These are phyloP conservation scores for Aspergillus sojae DNA, from an alignment of 2,329 filamentous ascomycete species.

Conservation along the genomic window DNA sequence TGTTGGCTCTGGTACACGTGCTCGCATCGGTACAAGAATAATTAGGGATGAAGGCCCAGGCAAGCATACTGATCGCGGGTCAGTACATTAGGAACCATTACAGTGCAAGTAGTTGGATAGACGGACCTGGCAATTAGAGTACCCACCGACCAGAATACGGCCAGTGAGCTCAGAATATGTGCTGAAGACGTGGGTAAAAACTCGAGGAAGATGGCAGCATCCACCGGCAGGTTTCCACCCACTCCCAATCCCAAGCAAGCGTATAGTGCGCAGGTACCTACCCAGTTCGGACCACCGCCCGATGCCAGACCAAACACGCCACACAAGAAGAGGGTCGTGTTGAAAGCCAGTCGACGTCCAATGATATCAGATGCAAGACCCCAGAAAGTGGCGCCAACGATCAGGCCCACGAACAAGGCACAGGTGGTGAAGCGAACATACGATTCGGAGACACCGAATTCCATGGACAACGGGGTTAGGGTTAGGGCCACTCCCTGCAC, in stretches of 20 bases:
- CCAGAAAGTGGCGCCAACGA: constrained; percentile 77
- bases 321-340: constrained; percentile 73
- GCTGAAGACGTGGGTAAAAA: constrained; percentile 73
- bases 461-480: constrained; percentile 70
- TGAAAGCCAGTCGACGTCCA: constrained; percentile 78
- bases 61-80: constrained; percentile 46
- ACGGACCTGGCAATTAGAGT: constrained; percentile 57
- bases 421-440: constrained; percentile 77
- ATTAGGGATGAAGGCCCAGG: constrained; percentile 74
- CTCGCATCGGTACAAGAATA: constrained; percentile 53
- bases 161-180: constrained; percentile 72
- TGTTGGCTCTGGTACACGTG: constrained; percentile 51
- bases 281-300: constrained; percentile 70
- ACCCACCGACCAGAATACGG: constrained; percentile 81
- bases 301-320: constrained; percentile 72
- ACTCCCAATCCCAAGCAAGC: constrained; percentile 67
- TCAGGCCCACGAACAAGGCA: constrained; percentile 73
- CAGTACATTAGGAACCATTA: background rate
- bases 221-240: constrained; percentile 76
- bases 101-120: background rate
- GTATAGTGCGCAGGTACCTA: constrained; percentile 60
- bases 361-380: constrained; percentile 75
- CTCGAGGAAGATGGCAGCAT: constrained; percentile 79
- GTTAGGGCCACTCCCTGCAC: constrained; percentile 72
- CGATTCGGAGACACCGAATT: constrained; percentile 72